Base-by-base conservation (phyloP, 306 rosid species). In the Quillaja saponaria region DNA sequence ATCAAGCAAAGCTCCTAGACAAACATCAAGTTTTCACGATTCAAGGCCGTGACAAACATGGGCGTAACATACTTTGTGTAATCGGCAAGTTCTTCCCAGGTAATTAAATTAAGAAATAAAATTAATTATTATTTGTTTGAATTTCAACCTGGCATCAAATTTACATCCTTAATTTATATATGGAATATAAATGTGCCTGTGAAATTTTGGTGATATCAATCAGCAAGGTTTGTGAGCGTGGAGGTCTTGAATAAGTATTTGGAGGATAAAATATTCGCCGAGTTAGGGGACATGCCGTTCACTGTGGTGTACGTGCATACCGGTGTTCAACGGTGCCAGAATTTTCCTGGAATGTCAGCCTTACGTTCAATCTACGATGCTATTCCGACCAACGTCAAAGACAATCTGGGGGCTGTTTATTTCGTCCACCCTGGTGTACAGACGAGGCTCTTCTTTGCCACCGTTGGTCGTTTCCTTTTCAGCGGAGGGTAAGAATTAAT, bases 1-100 rank as follows among this genome's bases (percentile, higher is more conserved):
- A n/a, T n/a, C n/a, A n/a, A n/a, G n/a, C n/a, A n/a, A n/a, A n/a
- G n/a, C n/a, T n/a, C 40, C 31, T 78, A 4, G 68, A 67, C 1
- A 72, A 68, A 51, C 69, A 61, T 16, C 34, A 72, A 34, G 64
- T 78, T 15, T 72, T 73, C 42, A 67, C 58, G 65, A 55, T 78
- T 60, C 79, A 68, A 12, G 79, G 79, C n/a, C 72, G 69, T 0
- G 79, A 78, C 54, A 78, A 73, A 37, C 64, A 47, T 14, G 72
- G 72, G 10, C 68, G 45, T 9, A 55, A 68, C 40, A 48, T 78
- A 53, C 75, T 78, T 31, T 64, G 59, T 52, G 45, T 78, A 68
- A n/a, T 72, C 49, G 79, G 82, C n/a, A 78, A 49, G 40, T 64
- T 58, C 28, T 58, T 72, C 33, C 79, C 79, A 5, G 79, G 79